phyloP scores from a whole-genome alignment of 2,329 filamentous ascomycete genomes.

The Nigrospora osmanthi region DNA sequence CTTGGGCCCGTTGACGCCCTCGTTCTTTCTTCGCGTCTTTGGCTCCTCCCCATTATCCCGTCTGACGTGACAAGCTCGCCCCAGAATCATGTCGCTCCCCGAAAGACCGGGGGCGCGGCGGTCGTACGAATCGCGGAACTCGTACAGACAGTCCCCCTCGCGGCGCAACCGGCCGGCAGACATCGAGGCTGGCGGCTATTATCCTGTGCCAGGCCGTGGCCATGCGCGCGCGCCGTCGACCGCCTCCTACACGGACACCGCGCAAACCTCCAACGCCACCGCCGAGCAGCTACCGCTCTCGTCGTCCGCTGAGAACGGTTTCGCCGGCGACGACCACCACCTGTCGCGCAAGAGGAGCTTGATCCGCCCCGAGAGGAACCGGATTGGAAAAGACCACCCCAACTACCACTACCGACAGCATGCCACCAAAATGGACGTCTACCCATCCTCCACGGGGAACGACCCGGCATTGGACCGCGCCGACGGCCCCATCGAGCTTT shows the following conservation, averaged over 20 bases:
- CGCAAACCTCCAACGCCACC: slow-evolving; percentile 44
- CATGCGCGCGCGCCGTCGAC: slow-evolving; percentile 50
- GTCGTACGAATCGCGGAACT: slow-evolving; percentile 51
- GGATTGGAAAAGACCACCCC: slow-evolving; percentile 78
- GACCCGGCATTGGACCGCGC: slow-evolving; percentile 79
- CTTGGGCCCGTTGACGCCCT: neutral
- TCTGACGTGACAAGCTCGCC: slow-evolving; percentile 7
- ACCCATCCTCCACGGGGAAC: slow-evolving; percentile 87
- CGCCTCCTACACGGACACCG: slow-evolving; percentile 51
- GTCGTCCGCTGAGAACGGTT: slow-evolving; percentile 26
- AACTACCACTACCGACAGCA: slow-evolving; percentile 96
- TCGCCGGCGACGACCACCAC: slow-evolving; percentile 20
- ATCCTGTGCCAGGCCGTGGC: slow-evolving; percentile 28
- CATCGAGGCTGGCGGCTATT: slow-evolving; percentile 56
- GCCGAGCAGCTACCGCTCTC: slow-evolving; percentile 49
- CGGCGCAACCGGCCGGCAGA: slow-evolving; percentile 60
- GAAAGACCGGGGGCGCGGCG: slow-evolving; percentile 56
- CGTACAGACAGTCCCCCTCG: slow-evolving; percentile 61
- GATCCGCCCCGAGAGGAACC: slow-evolving; percentile 79
- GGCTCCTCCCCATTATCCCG: neutral
- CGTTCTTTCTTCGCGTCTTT: too few species aligned
- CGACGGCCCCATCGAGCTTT: slow-evolving; percentile 53
- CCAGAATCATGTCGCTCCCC: slow-evolving; percentile 52
- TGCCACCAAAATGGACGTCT: slow-evolving; percentile 83
- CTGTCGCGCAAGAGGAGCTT: slow-evolving; percentile 73